Evolutionary conservation across 202 grass and related monocot species (phyloP).

Genomic region (Alloteropsis angusta): DNA sequence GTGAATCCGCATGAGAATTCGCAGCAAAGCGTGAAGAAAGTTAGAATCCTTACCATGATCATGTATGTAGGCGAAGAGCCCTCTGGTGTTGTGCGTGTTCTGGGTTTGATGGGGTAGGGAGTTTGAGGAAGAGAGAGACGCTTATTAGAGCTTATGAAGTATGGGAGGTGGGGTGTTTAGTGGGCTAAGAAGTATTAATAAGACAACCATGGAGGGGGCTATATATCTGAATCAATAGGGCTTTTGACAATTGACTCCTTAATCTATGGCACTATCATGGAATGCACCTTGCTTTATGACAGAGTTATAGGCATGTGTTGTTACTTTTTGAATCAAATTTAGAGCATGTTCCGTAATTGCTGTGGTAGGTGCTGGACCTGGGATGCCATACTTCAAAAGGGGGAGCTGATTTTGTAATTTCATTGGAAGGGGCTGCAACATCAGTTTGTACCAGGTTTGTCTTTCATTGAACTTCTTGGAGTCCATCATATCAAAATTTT

Average conservation of each 20-base stretch:
- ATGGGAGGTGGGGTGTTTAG: slow-evolving; percentile 28
- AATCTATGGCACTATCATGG: slow-evolving; percentile 49
- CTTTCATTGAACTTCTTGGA: neutral
- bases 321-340: slow-evolving; percentile 45
- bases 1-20: slow-evolving; percentile 17
- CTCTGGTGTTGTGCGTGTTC: slow-evolving; percentile 18
- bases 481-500: slow-evolving; percentile 3
- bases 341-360: slow-evolving; percentile 47
- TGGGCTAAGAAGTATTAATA: slow-evolving; percentile 38
- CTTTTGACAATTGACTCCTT: slow-evolving; percentile 59
- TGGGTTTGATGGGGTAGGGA: slow-evolving; percentile 8
- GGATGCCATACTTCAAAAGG: slow-evolving; percentile 19
- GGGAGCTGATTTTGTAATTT: slow-evolving; percentile 2
- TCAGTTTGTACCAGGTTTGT: slow-evolving; percentile 1
- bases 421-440: slow-evolving; percentile 10
- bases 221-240: slow-evolving; percentile 38
- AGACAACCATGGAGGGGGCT: slow-evolving; percentile 21
- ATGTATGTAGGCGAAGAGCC: slow-evolving; percentile 30
- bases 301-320: slow-evolving; percentile 35
- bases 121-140: slow-evolving; percentile 26
- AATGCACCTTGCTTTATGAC: slow-evolving; percentile 45
- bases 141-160: slow-evolving; percentile 32
- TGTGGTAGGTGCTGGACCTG: slow-evolving; percentile 30
- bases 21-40: neutral
- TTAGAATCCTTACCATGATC: slow-evolving; percentile 60